Conservation (phyloP, 2,329 filamentous ascomycete species). For the Neurospora sp. region DNA sequence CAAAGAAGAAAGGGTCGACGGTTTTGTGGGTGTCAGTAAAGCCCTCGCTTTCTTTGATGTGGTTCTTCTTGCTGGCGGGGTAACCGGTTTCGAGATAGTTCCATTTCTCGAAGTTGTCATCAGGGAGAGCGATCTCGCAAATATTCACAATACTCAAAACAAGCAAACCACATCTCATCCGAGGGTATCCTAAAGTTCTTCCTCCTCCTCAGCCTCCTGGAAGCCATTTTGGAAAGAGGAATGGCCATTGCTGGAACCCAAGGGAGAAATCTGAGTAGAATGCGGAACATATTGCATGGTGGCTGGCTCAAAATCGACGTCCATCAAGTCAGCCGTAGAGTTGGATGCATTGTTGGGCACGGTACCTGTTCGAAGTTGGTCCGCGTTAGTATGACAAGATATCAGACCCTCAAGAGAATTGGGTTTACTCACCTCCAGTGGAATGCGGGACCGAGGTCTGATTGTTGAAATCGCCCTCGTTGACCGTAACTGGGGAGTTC, state of each 20-base stretch:
- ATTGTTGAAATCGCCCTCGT: background rate
- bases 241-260: background rate
- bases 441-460: background rate
- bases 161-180: background rate
- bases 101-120: conserved; percentile 45
- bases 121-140: background rate
- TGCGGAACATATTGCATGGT: background rate
- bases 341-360: background rate
- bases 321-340: background rate
- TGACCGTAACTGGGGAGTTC: background rate
- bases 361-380: background rate
- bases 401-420: background rate
- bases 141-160: background rate
- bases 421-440: background rate
- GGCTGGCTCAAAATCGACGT: background rate
- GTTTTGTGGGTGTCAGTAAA: background rate
- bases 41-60: background rate
- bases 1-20: background rate
- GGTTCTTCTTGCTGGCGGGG: conserved; percentile 30
- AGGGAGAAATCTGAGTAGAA: background rate
- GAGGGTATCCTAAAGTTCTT: background rate
- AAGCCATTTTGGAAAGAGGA: background rate
- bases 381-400: background rate
- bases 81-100: conserved; percentile 45
- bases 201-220: background rate